Base-by-base conservation (phyloP, 1,284 basidiomycete species). In the Ceratobasidium sp. region DNA sequence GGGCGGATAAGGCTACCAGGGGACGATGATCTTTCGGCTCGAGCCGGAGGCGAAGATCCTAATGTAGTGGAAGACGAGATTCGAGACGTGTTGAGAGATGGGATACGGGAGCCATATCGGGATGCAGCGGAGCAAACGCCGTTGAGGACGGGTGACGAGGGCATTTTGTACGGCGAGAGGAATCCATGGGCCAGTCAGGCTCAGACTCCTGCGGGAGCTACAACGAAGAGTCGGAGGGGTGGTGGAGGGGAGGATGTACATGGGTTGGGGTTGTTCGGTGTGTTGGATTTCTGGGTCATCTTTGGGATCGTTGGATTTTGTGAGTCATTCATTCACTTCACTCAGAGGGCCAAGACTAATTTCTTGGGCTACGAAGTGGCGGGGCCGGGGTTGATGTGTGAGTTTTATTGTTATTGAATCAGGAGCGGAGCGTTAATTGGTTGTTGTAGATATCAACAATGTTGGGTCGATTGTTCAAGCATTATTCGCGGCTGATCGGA, bases 391-490 rank as follows among this genome's bases (percentile, higher is more conserved):
- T 82, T 98, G 51, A 95, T 97, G 92, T 97, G 93, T 94, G 83
- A 80, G 92, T 86, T 13, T 28, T 58, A 4, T 33, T 2, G 33
- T 46, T 6, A 15, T 10, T 6, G 0, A 12, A 3, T 40, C 40
- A 12, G 10, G 33, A 2, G 53, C n/a, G 20, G 7, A 9, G 33
- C 3, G 28, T 13, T 26, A 56, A 51, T 71, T 55, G 26, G 60
- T 20, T 23, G 42, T 58, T 2, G 53, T 81, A 95, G 93, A 94
- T 82, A 98, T 98, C 87, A 97, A 97, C 86, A 98, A 98, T 81
- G 95, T 96, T 39, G 97, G 97, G n/a, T 93, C 94, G 0, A 95
- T 98, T 83, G 92, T 96, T 0, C 92, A 95, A 83, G 95, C 95
- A 0, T 88, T 98, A 13, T 95, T 92, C 80, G 90, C 93, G 13